Base-by-base conservation (phyloP, 805 yeast genomes). In the Clavispora carvajalis region DNA sequence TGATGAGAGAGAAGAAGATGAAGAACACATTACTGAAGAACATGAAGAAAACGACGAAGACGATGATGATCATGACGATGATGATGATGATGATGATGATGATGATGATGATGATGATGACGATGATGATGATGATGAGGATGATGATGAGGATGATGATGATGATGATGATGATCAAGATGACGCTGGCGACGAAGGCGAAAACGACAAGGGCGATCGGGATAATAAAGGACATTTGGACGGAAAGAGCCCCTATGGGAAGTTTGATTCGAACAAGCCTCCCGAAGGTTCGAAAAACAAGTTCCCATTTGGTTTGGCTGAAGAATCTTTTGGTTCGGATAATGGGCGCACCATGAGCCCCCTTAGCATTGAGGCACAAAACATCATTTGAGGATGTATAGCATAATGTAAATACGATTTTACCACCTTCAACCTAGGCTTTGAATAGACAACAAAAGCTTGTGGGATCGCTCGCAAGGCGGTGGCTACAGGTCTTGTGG, bases 101-200 rank as follows among this genome's bases (percentile, higher is more conserved):
- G 59, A 58, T 13, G 64, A 47, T 3, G 56, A 57, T 7, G 58
- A 48, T 0, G 68, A 59, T 3, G 65, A 60, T 0, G 65, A 60
- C 3, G 69, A 62, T 1, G 69, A 58, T 11, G 67, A 62, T 8
- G 70, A 61, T 2, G 67, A 59, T 1, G 69, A 61, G 0, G 66
- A 62, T 3, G 69, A 62, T 10, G 69, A 63, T 18, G 63, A 58
- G 8, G 67, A 53, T 6, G 63, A 55, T 1, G 62, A 54, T 0
- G 64, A 60, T 1, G 67, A 63, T 1, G 66, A 66, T 1, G 66
- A 61, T 10, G 69, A 62, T 2, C 65, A 60, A 12, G 67, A 62
- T 7, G 59, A 58, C 15, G 64, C 46, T 3, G 56, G 57, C 8
- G 58, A 48, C 0, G 68, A 59, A 3, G 65, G 59, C 0, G 65